A percentile compares a stretch with the other conserved stretches of the same genome.
Evolutionary conservation across 441 rosid species (phyloP).

Genomic region (Codiaeum variegatum): DNA sequence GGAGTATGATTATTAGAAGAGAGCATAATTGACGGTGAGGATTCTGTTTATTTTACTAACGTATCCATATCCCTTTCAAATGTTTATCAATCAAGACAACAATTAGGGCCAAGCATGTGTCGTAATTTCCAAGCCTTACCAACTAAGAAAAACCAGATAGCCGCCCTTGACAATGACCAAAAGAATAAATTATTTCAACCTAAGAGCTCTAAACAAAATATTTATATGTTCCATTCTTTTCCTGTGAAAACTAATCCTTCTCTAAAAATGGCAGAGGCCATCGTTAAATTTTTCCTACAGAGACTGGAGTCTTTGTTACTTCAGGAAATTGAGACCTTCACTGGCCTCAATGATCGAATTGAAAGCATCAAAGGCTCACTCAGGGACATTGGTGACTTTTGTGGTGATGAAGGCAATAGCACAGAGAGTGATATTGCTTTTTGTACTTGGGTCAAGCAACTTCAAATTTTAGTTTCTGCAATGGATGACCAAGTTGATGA

Average conservation of each 20-base stretch:
- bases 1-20: constrained; percentile 13
- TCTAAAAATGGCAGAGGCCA: constrained; percentile 28
- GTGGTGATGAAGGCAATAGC: not conserved
- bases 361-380: constrained; percentile 12
- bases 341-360: constrained; percentile 22
- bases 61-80: too few relatives aligned
- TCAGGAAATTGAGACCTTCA: constrained; percentile 18
- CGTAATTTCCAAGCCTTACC: not conserved
- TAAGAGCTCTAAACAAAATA: not conserved
- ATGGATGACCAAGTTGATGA: constrained; percentile 32
- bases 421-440: constrained; percentile 15
- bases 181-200: not conserved
- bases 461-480: constrained; percentile 10
- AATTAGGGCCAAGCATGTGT: not conserved
- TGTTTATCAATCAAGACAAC: not conserved
- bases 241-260: not conserved
- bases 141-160: not conserved
- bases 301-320: constrained; percentile 26
- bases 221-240: not conserved
- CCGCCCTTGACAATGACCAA: not conserved
- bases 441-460: constrained; percentile 17
- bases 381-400: constrained; percentile 20
- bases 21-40: constrained; percentile 22
- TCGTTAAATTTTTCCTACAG: constrained; percentile 25
- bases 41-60: too few relatives aligned